Percentiles rank a stretch among this genome's conserved stretches.
These are phyloP conservation scores for Yarrowia alimentaria DNA, from an alignment of 805 yeast genomes.

Conservation along the genomic window DNA sequence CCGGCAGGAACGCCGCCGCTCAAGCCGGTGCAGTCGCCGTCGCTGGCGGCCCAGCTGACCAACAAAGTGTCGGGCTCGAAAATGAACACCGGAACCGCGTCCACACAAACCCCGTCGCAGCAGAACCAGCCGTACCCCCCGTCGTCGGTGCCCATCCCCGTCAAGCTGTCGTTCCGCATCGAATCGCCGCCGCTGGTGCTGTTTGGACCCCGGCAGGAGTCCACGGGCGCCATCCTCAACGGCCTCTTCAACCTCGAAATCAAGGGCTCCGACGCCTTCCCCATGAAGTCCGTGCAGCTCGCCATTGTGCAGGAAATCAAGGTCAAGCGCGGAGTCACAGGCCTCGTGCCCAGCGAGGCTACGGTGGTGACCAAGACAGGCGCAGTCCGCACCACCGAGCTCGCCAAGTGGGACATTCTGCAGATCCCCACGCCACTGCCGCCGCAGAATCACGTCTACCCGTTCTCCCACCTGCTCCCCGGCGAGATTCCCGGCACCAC, in stretches of 20 bases:
- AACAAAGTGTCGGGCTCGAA: constrained; percentile 17
- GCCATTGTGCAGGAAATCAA: constrained; percentile 68
- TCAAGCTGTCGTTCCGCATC: constrained; percentile 49
- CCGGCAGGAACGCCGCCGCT: constrained; percentile 24
- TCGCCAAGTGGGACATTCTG: constrained; percentile 89
- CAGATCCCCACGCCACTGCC: constrained; percentile 56
- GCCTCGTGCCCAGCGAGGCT: constrained; percentile 61
- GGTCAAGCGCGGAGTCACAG: constrained; percentile 35
- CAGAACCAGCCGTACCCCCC: constrained; percentile 25
- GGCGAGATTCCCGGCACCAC: constrained; percentile 83
- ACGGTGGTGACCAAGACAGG: constrained; percentile 57
- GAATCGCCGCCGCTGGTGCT: constrained; percentile 91
- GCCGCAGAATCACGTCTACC: constrained; percentile 77
- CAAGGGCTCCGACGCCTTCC: constrained; percentile 44
- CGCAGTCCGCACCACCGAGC: constrained; percentile 50
- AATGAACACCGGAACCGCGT: constrained; percentile 11
- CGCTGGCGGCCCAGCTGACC: constrained; percentile 15
- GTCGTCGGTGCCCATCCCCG: constrained; percentile 29
- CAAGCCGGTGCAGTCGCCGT: constrained; percentile 11
- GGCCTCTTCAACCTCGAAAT: constrained; percentile 70
- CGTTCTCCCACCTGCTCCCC: constrained; percentile 84
- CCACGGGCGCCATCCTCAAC: constrained; percentile 80
- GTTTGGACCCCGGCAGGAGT: constrained; percentile 74
- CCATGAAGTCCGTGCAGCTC: constrained; percentile 58
- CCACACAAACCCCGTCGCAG: not conserved